Evolutionary conservation across 1,284 basidiomycete genomes (phyloP), one percentile per base, ranked within the genome.

Genomic region (Cutaneotrichosporon dermatis): DNA sequence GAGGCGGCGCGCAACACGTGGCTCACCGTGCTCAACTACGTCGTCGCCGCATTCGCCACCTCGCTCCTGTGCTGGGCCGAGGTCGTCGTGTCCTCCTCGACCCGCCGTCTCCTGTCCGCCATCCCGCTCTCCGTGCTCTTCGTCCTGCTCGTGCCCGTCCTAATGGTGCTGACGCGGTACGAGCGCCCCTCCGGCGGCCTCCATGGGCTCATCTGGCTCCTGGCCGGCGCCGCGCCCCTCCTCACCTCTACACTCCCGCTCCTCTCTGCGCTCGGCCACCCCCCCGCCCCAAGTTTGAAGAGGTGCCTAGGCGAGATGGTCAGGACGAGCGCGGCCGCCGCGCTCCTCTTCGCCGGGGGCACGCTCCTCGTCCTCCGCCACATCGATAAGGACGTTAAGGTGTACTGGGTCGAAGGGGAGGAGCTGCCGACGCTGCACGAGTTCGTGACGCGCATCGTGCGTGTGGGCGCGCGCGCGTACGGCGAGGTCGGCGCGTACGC

Each of bases 1-100:
- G 55, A 51, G 7, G 36, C 35, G n/a, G 13, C 40, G 5, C 57
- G 35, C 34, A 13, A 7, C 6, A 35, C 7, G 16, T 50, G 33
- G 35, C 40, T 41, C 10, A 54, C 35, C 3, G 55, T 48, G 33
- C 35, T 33, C 48, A 51, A n/a, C 55, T 35, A 50, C n/a, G 52
- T 54, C 42, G 16, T 40, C 1, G 25, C 44, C 16, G 33, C 34
- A 13, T 34, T 40, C 34, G 13, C 7, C n/a, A 25, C 16, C 2
- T 36, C 43, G 6, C 43, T 44, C n/a, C 43, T 44, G 15, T 44
- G 15, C n/a, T 44, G 25, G 25, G 25, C 25, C 25, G 25, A 25
- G 25, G 25, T 25, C 25, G 25, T 25, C 25, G 6, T 6, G 8
- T 44, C 43, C 43, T 16, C 43, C 6, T 44, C n/a, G n/a, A 25